Conservation (phyloP, 495 filamentous ascomycete genomes). For the Friedmanniomyces simplex region DNA sequence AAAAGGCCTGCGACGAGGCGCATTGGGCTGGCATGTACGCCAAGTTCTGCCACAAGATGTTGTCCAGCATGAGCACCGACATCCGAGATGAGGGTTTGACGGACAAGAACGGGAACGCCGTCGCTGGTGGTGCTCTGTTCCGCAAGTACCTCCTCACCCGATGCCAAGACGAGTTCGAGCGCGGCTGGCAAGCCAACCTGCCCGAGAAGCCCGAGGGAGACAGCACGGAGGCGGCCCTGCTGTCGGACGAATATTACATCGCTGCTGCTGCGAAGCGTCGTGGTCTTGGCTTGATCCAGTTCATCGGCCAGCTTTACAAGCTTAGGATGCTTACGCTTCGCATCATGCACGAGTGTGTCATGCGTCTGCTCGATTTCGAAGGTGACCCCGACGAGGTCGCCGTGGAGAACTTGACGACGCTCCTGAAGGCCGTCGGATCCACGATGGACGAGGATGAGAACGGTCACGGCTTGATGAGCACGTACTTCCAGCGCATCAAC, state of each 20-base stretch:
- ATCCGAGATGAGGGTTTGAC: constrained; percentile 89
- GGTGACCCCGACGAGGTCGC: constrained; percentile 90
- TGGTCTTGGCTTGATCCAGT: constrained; percentile 94
- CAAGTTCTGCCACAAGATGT: constrained; percentile 96
- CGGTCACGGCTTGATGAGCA: constrained; percentile 73
- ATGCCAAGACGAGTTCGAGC: constrained; percentile 98
- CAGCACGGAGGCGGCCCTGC: constrained; percentile 61
- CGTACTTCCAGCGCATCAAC: constrained; percentile 85
- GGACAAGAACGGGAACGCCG: constrained; percentile 75
- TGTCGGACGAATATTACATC: constrained; percentile 95
- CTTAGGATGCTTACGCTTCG: constrained; percentile 95
- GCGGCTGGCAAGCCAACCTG: constrained; percentile 89
- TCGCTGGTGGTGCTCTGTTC: constrained; percentile 88
- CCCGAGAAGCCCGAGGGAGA: constrained; percentile 71
- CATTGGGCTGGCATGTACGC: constrained; percentile 99
- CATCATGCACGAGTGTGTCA: constrained; percentile 99
- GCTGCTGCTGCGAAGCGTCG: constrained; percentile 94
- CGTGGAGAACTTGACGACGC: constrained; percentile 85
- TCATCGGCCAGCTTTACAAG: constrained; percentile 99
- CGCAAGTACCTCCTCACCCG: constrained; percentile 97
- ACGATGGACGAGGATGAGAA: constrained; percentile 67
- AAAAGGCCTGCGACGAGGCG: constrained; percentile 97
- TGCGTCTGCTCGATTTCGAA: constrained; percentile 91
- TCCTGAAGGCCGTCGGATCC: constrained; percentile 80
- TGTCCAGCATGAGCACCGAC: constrained; percentile 86